These are phyloP conservation scores for Leptosphaerulina australis DNA, from an alignment of 2,329 filamentous ascomycete species.

Conservation along the genomic window DNA sequence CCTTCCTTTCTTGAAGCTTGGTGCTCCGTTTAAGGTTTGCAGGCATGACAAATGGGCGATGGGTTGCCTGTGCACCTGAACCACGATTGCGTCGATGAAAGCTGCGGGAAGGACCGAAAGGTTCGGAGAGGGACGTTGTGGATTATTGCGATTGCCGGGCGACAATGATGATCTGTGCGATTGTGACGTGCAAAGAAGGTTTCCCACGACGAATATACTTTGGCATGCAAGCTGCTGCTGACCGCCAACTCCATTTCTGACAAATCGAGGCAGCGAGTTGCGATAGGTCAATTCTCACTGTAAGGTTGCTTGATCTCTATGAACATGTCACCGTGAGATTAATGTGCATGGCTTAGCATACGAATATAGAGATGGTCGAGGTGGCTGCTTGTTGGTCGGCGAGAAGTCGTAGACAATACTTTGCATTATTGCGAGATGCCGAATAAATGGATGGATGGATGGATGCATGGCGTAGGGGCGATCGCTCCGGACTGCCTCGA, in stretches of 20 bases:
- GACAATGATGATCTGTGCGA: constrained; percentile 10
- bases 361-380: neutral
- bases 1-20: constrained; percentile 9
- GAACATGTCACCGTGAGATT: neutral
- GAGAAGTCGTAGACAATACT: neutral
- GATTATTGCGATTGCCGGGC: constrained; percentile 9
- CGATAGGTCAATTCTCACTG: neutral
- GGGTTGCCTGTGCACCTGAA: constrained; percentile 3
- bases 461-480: neutral
- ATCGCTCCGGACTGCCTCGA: neutral
- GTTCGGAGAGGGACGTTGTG: constrained; percentile 6
- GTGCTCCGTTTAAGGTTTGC: constrained; percentile 10
- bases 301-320: neutral
- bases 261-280: neutral
- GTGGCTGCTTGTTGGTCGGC: neutral
- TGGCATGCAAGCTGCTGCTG: neutral
- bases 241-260: neutral
- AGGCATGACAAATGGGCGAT: constrained; percentile 14
- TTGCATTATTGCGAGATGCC: neutral
- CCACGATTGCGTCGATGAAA: neutral
- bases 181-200: neutral
- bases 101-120: constrained; percentile 12
- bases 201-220: neutral
- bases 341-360: neutral
- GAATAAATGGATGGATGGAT: too few relatives aligned